Conservation (phyloP, 495 filamentous ascomycete genomes). For the Extremus antarcticus region DNA sequence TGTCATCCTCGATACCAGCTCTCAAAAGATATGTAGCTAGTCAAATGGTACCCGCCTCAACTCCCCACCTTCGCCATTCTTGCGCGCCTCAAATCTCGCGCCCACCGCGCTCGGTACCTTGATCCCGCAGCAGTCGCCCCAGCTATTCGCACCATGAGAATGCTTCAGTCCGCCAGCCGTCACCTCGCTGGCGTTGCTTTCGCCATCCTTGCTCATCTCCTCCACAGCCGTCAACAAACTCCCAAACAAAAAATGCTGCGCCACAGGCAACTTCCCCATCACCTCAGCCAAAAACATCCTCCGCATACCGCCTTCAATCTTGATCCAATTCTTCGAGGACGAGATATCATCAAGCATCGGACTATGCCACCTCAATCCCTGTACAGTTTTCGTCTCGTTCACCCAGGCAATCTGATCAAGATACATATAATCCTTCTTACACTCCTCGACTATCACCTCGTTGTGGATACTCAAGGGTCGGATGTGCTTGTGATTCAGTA, state of each 20-base stretch:
- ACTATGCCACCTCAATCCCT: slow-evolving; percentile 90
- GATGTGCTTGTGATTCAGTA: slow-evolving; percentile 76
- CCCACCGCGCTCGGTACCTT: slow-evolving; percentile 91
- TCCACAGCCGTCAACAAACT: slow-evolving; percentile 64
- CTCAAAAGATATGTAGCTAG: too few species aligned
- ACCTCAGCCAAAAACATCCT: slow-evolving; percentile 95
- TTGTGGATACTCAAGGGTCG: slow-evolving; percentile 84
- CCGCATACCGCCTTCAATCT: slow-evolving; percentile 89
- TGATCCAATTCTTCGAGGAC: slow-evolving; percentile 78
- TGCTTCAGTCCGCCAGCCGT: slow-evolving; percentile 56
- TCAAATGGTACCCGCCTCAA: slow-evolving; percentile 89
- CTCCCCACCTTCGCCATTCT: slow-evolving; percentile 49
- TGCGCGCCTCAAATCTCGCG: slow-evolving; percentile 75
- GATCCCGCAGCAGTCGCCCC: slow-evolving; percentile 98
- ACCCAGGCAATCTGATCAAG: slow-evolving; percentile 87
- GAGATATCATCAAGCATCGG: slow-evolving; percentile 98
- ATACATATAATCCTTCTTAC: slow-evolving; percentile 72
- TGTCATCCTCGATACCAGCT: too few species aligned
- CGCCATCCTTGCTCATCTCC: slow-evolving; percentile 56
- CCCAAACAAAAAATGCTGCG: slow-evolving; percentile 98
- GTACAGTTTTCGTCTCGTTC: slow-evolving; percentile 91
- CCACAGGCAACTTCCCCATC: slow-evolving; percentile 85
- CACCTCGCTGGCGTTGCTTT: slow-evolving; percentile 43
- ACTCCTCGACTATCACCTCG: slow-evolving; percentile 72
- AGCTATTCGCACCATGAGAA: slow-evolving; percentile 57